Conservation (phyloP, 345 rosid species). For the Lepidium aucheri region DNA sequence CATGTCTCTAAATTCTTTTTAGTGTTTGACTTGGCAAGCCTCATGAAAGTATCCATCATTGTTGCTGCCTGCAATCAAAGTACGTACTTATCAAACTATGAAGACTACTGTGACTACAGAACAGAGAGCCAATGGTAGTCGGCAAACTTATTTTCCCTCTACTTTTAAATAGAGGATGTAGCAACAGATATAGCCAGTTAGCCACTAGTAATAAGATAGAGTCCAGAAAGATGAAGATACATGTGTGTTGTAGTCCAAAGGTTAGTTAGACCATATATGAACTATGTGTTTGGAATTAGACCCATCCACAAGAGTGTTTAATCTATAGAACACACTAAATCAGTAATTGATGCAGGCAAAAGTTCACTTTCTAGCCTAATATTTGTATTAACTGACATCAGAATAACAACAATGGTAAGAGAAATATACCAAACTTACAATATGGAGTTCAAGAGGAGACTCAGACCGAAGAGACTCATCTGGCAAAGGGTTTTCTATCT, state of each 20-base stretch:
- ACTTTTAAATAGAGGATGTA: neutral
- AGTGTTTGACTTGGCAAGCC: constrained; percentile 84
- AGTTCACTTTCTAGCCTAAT: neutral
- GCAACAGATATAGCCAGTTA: neutral
- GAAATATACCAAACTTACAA: constrained; percentile 46
- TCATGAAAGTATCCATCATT: constrained; percentile 93
- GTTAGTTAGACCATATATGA: neutral
- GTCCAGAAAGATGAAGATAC: neutral
- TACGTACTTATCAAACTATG: constrained; percentile 9
- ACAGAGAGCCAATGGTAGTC: neutral
- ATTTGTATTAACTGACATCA: constrained; percentile 3
- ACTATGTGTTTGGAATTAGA: neutral
- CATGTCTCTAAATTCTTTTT: constrained; percentile 87
- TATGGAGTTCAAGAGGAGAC: constrained; percentile 81
- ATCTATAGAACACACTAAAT: neutral
- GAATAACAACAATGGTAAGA: neutral
- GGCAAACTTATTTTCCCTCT: neutral
- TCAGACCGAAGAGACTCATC: constrained; percentile 47
- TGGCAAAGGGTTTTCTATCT: constrained; percentile 43
- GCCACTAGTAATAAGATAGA: neutral
- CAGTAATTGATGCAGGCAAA: neutral
- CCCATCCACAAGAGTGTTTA: neutral
- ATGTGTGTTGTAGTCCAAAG: neutral
- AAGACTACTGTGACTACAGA: neutral
- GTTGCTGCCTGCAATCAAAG: constrained; percentile 61